These are phyloP conservation scores for Boletus rubescentipes DNA, from an alignment of 768 basidiomycete species.

Conservation along the genomic window DNA sequence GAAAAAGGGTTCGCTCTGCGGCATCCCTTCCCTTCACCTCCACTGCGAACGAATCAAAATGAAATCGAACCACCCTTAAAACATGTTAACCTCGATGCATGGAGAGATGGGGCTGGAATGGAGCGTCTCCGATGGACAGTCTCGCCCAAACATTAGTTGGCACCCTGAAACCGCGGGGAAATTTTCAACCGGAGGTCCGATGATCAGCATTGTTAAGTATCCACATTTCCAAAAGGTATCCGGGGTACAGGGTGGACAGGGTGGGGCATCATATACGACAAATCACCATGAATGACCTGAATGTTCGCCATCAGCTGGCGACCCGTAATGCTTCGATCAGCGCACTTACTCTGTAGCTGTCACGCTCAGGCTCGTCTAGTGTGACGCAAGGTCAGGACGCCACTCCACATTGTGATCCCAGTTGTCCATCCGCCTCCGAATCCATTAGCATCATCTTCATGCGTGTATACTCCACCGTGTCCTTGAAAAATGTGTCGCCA, in stretches of 20 bases:
- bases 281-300: conserved; percentile 9
- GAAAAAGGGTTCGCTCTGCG: not conserved
- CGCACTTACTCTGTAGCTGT: conserved; percentile 4
- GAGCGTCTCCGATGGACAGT: not conserved
- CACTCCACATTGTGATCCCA: not conserved
- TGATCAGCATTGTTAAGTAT: conserved; percentile 2
- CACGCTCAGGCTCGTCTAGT: not conserved
- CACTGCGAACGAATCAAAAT: not conserved
- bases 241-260: conserved; percentile 20
- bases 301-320: conserved; percentile 6
- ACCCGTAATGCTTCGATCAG: not conserved
- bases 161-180: conserved; percentile 5
- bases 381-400: not conserved
- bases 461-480: conserved; percentile 52
- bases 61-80: not conserved
- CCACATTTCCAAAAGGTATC: conserved; percentile 1
- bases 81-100: not conserved
- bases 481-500: conserved; percentile 53
- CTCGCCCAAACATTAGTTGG: not conserved
- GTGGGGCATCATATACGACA: conserved; percentile 8
- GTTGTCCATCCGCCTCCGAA: not conserved
- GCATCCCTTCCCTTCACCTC: not conserved
- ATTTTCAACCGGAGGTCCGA: not conserved
- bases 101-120: conserved; percentile 1
- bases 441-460: conserved; percentile 43